Conservation (phyloP, 2,329 filamentous ascomycete species). For the Colletotrichum eleusines region DNA sequence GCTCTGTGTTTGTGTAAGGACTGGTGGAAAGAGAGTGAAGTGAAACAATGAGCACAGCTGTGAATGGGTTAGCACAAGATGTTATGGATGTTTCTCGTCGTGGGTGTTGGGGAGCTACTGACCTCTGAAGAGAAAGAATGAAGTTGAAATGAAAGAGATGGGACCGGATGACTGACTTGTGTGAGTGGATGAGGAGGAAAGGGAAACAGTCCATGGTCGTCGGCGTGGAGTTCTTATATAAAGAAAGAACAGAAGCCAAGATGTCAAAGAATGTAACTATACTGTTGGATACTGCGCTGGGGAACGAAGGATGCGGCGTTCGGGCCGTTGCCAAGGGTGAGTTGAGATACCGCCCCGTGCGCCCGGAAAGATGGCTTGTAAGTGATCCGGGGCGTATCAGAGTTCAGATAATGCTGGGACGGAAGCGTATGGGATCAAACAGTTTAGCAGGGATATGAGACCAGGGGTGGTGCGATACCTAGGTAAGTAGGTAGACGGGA, state of each 20-base stretch:
- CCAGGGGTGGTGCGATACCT: conserved; percentile 16
- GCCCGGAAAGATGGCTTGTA: conserved; percentile 20
- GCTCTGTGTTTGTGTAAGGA: conserved; percentile 54
- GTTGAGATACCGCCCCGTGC: conserved; percentile 16
- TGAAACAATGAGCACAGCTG: conserved; percentile 63
- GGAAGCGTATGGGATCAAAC: conserved; percentile 29
- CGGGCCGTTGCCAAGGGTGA: conserved; percentile 32
- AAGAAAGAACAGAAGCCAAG: conserved; percentile 1
- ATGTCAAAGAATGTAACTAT: neutral
- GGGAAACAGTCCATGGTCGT: conserved; percentile 43
- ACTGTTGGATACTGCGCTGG: neutral
- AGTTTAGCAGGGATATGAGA: conserved; percentile 1
- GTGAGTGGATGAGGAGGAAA: conserved; percentile 49
- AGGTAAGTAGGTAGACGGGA: neutral
- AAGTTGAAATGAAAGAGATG: conserved; percentile 54
- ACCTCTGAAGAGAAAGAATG: conserved; percentile 63
- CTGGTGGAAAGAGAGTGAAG: conserved; percentile 54
- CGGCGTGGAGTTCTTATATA: conserved; percentile 55
- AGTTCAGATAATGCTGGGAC: conserved; percentile 22
- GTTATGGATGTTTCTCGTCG: conserved; percentile 1
- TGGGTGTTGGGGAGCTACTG: conserved; percentile 43
- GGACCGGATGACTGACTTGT: conserved; percentile 45
- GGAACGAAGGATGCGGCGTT: conserved; percentile 12
- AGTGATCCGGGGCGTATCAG: conserved; percentile 31
- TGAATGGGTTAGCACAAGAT: conserved; percentile 44